Percentiles rank a stretch among this genome's conserved stretches.
Evolutionary conservation across 768 basidiomycete species (phyloP).

Genomic region (Trametes cinnabarina): DNA sequence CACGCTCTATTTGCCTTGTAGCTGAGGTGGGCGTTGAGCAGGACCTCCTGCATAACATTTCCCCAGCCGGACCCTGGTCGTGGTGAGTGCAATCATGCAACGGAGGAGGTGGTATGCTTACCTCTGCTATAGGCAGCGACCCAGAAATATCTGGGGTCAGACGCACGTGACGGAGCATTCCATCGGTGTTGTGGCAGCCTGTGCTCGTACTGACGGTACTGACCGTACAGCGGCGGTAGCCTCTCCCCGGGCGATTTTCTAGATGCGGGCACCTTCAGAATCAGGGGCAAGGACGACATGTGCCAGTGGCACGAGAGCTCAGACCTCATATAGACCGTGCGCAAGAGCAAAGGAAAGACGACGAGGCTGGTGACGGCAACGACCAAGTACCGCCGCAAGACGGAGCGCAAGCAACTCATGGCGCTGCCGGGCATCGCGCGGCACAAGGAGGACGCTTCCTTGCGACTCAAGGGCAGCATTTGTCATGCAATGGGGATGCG

Average conservation of each 20-base stretch:
- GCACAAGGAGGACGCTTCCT: not conserved
- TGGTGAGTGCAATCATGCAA: not conserved
- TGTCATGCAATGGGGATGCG: not conserved
- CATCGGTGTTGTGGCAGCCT: constrained; percentile 29
- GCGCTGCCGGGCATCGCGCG: not conserved
- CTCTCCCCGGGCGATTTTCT: not conserved
- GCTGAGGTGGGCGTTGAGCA: constrained; percentile 51
- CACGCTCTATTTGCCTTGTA: constrained; percentile 47
- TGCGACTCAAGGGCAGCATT: constrained; percentile 6
- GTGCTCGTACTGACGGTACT: constrained; percentile 29
- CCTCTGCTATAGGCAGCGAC: constrained; percentile 21
- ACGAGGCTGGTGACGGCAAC: constrained; percentile 6
- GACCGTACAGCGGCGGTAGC: constrained; percentile 29
- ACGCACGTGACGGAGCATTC: constrained; percentile 15
- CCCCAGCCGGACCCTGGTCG: constrained; percentile 54
- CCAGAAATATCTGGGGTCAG: constrained; percentile 21
- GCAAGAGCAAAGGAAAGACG: constrained; percentile 6
- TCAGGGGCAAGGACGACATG: not conserved
- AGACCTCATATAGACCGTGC: constrained; percentile 1
- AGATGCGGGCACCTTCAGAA: not conserved
- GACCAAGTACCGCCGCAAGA: constrained; percentile 8
- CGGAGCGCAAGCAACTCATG: constrained; percentile 6
- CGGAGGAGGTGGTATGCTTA: not conserved
- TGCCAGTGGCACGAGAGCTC: not conserved
- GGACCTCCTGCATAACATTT: constrained; percentile 58